Percentiles rank a stretch among this genome's conserved stretches.
Conservation (phyloP, 1,139 yeast genomes). For the Geotrichum citri-aurantii region DNA sequence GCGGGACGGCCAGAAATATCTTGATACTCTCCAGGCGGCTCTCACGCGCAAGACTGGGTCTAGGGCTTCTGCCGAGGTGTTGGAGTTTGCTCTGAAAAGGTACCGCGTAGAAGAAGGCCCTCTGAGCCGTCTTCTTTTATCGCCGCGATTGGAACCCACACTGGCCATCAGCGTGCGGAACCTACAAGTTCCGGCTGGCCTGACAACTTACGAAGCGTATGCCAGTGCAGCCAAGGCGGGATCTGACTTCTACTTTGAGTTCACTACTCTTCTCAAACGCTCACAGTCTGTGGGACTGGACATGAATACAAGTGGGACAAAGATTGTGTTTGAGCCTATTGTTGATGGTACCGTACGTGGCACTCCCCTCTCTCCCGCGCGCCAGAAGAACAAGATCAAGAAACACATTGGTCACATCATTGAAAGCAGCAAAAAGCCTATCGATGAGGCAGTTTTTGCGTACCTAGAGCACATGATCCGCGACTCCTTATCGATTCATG, state of each 20-base stretch:
- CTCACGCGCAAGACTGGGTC: slow-evolving; percentile 14
- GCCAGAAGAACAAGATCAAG: slow-evolving; percentile 22
- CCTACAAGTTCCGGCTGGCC: slow-evolving; percentile 20
- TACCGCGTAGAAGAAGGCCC: slow-evolving; percentile 23
- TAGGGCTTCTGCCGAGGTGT: slow-evolving; percentile 16
- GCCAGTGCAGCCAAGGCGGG: background rate
- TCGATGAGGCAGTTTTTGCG: slow-evolving; percentile 20
- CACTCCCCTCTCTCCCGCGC: slow-evolving; percentile 20
- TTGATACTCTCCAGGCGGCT: slow-evolving; percentile 18
- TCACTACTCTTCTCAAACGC: slow-evolving; percentile 19
- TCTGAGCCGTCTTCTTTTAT: slow-evolving; percentile 17
- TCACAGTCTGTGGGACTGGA: slow-evolving; percentile 5
- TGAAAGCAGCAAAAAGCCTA: slow-evolving; percentile 21
- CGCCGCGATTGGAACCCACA: slow-evolving; percentile 16
- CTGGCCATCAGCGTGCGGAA: slow-evolving; percentile 19
- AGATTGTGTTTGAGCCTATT: slow-evolving; percentile 20
- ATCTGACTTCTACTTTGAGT: slow-evolving; percentile 20
- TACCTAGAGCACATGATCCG: slow-evolving; percentile 18
- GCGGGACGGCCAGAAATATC: slow-evolving; percentile 16
- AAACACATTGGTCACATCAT: slow-evolving; percentile 19
- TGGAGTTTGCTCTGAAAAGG: slow-evolving; percentile 20
- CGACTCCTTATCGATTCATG: background rate
- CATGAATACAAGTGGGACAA: slow-evolving; percentile 22
- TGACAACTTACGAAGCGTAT: slow-evolving; percentile 15
- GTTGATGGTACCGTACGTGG: slow-evolving; percentile 25